Evolutionary conservation across 192 early-diverging fungal genomes (phyloP), one percentile per base, ranked within the genome.

Genomic region (Chytriomyces sp.): DNA sequence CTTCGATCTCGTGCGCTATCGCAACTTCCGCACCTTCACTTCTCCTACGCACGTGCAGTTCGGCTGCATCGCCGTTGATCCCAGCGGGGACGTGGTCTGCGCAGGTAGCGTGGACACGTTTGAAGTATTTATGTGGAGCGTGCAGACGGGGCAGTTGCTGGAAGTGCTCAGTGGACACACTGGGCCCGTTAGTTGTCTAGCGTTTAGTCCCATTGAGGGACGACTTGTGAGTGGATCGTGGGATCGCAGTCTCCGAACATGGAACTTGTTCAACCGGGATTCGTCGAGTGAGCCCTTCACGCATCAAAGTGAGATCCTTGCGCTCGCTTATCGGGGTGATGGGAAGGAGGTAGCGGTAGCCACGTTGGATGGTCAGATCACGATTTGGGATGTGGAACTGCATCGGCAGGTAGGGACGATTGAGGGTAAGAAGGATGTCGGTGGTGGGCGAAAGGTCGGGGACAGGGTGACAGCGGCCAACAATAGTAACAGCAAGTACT

Each of bases 21-120:
- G 98, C 64, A 99, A 99, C 77, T 99, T 99, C 84, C 86, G 96
- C 67, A 97, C 97, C 2, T 97, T 98, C 69, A 96, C 94, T 0
- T 91, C 94, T 49, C 96, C 98, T 0, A 90, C 91, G 22, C 96
- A 97, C 0, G 92, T 94, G 22, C 98, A 99, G 82, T 98, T 99
- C 69, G 89, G 87, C 30, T 91, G 89, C 12, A 78, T 99, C 52
- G 93, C 96, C 0, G 95, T 99, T 8, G 98, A 98, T 74, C 91
- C 94, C 1, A 94, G 92, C 80, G 96, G 96, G 59, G 98, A 99
- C 72, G 88, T 99, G 64, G 91, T 99, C 2, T 96, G 93, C 77
- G 98, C 96, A 19, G 96, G 96, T 36, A 91, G 90, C 44, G 82
- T 90, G 73, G 95, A 99, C 75, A 89, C 92, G 4, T 99, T 98